A percentile compares a stretch with the other conserved stretches of the same genome.
phyloP scores from a whole-genome alignment of 306 rosid genomes.

The Trichosanthes cucumerina region DNA sequence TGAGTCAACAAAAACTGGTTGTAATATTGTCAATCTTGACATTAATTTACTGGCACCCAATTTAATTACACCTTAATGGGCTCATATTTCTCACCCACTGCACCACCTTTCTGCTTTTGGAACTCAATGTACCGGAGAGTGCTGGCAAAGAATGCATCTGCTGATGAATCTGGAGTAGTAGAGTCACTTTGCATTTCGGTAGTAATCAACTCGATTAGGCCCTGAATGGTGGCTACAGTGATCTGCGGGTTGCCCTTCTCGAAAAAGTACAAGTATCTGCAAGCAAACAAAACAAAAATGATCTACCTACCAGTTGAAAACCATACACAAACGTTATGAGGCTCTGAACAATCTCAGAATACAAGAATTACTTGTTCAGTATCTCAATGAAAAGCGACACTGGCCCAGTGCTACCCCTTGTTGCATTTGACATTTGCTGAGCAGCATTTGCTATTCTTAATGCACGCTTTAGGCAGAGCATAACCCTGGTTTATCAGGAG shows the following conservation, averaged over 20 bases:
- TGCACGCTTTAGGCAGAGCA: slow-evolving; percentile 85
- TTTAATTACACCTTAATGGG: slow-evolving; percentile 47
- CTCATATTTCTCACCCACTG: slow-evolving; percentile 78
- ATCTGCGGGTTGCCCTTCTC: slow-evolving; percentile 92
- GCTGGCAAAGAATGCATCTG: slow-evolving; percentile 83
- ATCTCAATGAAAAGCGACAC: slow-evolving; percentile 83
- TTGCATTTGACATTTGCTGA: slow-evolving; percentile 77
- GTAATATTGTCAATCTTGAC: neutral
- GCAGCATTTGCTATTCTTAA: slow-evolving; percentile 89
- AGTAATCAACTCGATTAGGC: slow-evolving; percentile 70
- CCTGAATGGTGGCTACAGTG: slow-evolving; percentile 65
- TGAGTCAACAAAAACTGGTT: neutral
- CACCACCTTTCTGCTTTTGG: slow-evolving; percentile 91
- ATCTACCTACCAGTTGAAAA: neutral
- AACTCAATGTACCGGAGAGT: slow-evolving; percentile 71
- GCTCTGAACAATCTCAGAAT: neutral
- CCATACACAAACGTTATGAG: slow-evolving; percentile 2
- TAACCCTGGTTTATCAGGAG: slow-evolving; percentile 43
- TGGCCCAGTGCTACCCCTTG: slow-evolving; percentile 81
- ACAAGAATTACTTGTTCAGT: slow-evolving; percentile 62
- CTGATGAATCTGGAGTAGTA: slow-evolving; percentile 49
- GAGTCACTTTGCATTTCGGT: slow-evolving; percentile 81
- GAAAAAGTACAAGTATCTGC: slow-evolving; percentile 84
- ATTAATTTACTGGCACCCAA: neutral
- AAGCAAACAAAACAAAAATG: slow-evolving; percentile 11